Evolutionary conservation across 129 eudicot genomes (phyloP), one percentile per base, ranked within the genome.

Genomic region (Lonicera japonica): DNA sequence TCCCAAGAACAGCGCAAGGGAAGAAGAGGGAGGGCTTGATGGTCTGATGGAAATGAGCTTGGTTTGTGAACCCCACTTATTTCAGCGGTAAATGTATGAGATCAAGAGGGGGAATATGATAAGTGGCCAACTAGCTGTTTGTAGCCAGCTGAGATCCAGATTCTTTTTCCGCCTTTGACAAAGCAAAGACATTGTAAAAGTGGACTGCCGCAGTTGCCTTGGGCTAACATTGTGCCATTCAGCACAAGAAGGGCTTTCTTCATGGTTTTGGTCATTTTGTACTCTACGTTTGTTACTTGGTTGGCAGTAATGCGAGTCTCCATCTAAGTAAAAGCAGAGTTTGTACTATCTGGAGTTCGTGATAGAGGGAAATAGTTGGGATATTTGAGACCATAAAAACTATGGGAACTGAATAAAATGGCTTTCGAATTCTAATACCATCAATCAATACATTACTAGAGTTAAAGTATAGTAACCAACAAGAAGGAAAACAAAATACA

Each of bases 81-180:
- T 64, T 52, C 68, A 70, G 18, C 68, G 71, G 56, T 64, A 51
- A 0, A 72, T 0, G 29, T 72, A 80, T 0, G 82, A 60, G 25
- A 70, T 34, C 13, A 70, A 40, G 39, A 80, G 21, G 17, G 79
- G 79, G 68, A 72, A 2, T 10, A 76, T 25, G 1, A 80, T 52
- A 10, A 80, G 56, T 6, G 86, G 82, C 76, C 86, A 80, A 21
- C 86, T 79, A 7, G 61, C 86, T 2, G 82, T 76, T 76, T 60
- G 67, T 51, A 80, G 69, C 67, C 79, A 76, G 73, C 86, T 76
- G 12, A 80, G 50, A 77, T 22, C 82, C 86, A 80, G 19, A 80
- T 66, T 54, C 72, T 48, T 41, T 64, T 68, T 0, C 86, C 81
- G 10, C 71, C 71, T 22, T 66, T 54, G 24, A 66, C 54, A 4